phyloP scores from a whole-genome alignment of 768 basidiomycete genomes.

The Artomyces pyxidatus region DNA sequence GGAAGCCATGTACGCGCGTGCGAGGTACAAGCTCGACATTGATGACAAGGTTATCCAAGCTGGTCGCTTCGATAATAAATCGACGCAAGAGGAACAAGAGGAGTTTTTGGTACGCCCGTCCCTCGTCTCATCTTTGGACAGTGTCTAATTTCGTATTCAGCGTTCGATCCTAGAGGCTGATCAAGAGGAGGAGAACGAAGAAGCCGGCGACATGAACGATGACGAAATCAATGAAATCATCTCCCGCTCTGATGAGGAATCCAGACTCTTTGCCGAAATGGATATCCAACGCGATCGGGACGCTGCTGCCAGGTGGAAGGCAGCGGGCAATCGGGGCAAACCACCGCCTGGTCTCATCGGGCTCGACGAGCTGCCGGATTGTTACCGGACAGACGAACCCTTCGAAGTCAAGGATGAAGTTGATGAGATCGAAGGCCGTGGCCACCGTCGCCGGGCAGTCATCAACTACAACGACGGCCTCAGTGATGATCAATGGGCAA shows the following conservation, averaged over 20 bases:
- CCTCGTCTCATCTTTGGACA: not conserved
- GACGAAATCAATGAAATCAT: constrained; percentile 93
- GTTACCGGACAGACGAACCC: constrained; percentile 80
- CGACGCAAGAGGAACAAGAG: constrained; percentile 95
- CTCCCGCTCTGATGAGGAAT: constrained; percentile 77
- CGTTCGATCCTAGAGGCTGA: constrained; percentile 87
- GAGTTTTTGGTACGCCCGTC: constrained; percentile 70
- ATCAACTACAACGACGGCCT: constrained; percentile 93
- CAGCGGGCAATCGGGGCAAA: constrained; percentile 66
- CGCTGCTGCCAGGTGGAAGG: constrained; percentile 56
- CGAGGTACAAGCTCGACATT: constrained; percentile 93
- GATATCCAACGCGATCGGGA: constrained; percentile 75
- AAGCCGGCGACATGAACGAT: constrained; percentile 87
- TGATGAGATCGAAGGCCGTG: constrained; percentile 66
- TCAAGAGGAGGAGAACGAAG: constrained; percentile 84
- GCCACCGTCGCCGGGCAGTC: constrained; percentile 72
- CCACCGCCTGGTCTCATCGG: constrained; percentile 73
- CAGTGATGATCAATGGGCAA: constrained; percentile 88
- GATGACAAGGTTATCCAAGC: constrained; percentile 99
- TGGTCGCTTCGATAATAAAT: constrained; percentile 98
- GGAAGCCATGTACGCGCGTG: constrained; percentile 94
- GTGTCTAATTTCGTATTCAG: constrained; percentile 37
- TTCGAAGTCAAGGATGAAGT: constrained; percentile 63
- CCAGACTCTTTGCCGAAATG: constrained; percentile 68
- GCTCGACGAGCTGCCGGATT: constrained; percentile 85